These are phyloP conservation scores for Coelastrella sp. DNA, from an alignment of 139 green algal genomes.

Conservation along the genomic window DNA sequence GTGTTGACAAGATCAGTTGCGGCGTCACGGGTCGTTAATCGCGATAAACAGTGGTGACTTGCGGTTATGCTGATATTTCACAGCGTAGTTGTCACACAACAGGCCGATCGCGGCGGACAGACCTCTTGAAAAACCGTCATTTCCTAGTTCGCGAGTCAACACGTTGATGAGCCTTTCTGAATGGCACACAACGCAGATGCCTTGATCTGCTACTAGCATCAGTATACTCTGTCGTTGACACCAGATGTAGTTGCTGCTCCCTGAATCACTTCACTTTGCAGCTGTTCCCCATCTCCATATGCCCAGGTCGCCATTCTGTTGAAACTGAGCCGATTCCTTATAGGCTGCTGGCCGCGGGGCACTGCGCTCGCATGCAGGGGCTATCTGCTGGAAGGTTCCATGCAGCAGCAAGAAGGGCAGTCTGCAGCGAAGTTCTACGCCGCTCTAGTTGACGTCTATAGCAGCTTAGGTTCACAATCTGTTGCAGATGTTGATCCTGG, in stretches of 20 bases:
- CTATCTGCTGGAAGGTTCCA: not conserved
- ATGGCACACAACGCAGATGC: no score
- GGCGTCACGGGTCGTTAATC: no score
- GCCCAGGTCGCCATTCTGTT: not conserved
- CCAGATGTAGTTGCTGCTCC: no score
- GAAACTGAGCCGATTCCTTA: no score
- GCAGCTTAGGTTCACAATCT: not conserved
- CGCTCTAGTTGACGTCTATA: not conserved
- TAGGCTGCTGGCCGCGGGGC: no score
- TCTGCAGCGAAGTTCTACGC: constrained; percentile 19
- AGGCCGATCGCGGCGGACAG: not conserved
- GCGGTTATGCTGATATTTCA: not conserved
- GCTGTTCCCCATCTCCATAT: not conserved
- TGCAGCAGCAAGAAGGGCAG: not conserved
- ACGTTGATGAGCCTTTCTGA: no score
- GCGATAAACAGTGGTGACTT: no score
- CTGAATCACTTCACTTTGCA: not conserved
- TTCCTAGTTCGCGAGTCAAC: no score
- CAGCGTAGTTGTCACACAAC: not conserved
- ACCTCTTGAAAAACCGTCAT: not conserved
- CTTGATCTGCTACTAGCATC: not conserved
- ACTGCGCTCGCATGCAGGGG: not conserved
- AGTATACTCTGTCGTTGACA: not conserved
- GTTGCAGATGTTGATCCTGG: no score
- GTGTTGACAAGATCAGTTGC: no score